Evolutionary conservation across 83 land plant genomes (phyloP).

Genomic region (Larix sibirica): DNA sequence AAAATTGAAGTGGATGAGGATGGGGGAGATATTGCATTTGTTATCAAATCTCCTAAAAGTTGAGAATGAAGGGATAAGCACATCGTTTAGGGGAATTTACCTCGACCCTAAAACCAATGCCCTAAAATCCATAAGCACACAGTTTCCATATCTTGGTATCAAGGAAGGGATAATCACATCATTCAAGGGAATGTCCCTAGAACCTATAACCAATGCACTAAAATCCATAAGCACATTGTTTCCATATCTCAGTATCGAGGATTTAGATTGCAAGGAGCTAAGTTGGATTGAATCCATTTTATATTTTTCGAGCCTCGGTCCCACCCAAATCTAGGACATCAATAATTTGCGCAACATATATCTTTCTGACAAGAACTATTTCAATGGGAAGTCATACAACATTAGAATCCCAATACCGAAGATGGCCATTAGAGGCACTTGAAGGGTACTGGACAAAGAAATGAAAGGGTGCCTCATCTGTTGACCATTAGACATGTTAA

Average conservation of each 20-base stretch:
- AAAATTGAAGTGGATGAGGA: slow-evolving; percentile 4
- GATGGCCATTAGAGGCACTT: slow-evolving; percentile 9
- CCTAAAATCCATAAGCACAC: too few species aligned
- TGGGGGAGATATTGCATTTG: neutral
- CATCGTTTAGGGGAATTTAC: too few species aligned
- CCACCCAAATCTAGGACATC: neutral
- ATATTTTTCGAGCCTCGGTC: neutral
- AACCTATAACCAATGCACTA: slow-evolving; percentile 17
- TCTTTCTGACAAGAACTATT: slow-evolving; percentile 18
- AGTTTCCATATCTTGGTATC: too few species aligned
- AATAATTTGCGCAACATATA: slow-evolving; percentile 25
- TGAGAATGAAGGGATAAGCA: too few species aligned
- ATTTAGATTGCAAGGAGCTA: slow-evolving; percentile 32
- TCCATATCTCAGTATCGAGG: slow-evolving; percentile 28
- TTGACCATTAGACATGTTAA: too few species aligned
- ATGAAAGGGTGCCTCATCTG: slow-evolving; percentile 24
- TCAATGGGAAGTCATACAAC: slow-evolving; percentile 49
- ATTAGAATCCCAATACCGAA: slow-evolving; percentile 30
- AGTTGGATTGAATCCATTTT: slow-evolving; percentile 33
- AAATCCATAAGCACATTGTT: slow-evolving; percentile 7
- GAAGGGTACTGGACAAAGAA: slow-evolving; percentile 21
- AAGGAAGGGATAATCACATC: slow-evolving; percentile 8
- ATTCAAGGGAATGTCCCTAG: slow-evolving; percentile 33
- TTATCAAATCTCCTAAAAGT: neutral
- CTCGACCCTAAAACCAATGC: too few species aligned